Percentiles rank a stretch among this genome's conserved stretches.
These are phyloP conservation scores for Microdochium bolleyi DNA, from an alignment of 2,329 filamentous ascomycete genomes.

Conservation along the genomic window DNA sequence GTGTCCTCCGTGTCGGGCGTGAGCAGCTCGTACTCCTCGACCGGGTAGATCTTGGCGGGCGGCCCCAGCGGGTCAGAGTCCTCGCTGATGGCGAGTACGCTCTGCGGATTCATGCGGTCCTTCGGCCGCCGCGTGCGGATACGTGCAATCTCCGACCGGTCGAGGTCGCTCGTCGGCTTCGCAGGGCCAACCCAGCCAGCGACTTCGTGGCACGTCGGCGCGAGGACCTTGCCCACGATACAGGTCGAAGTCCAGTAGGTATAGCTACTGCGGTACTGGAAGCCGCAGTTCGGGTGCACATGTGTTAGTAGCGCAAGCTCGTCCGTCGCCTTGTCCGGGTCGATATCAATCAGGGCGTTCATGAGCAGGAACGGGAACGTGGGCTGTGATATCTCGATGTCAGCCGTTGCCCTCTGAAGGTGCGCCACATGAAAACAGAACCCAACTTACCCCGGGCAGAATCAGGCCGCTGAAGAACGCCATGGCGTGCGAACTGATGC, in stretches of 20 bases:
- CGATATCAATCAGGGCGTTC: constrained; percentile 70
- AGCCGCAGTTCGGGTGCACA: constrained; percentile 60
- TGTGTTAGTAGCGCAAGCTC: constrained; percentile 61
- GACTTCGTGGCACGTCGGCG: constrained; percentile 61
- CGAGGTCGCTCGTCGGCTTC: constrained; percentile 58
- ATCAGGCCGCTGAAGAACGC: constrained; percentile 71
- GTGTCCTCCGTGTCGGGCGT: constrained; percentile 53
- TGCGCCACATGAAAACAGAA: not conserved
- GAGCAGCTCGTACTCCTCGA: constrained; percentile 59
- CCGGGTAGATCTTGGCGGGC: constrained; percentile 51
- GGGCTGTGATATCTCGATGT: constrained; percentile 22
- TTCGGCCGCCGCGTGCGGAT: constrained; percentile 53
- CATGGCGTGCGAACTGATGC: constrained; percentile 62
- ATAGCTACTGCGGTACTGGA: constrained; percentile 66
- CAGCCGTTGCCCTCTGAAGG: not conserved
- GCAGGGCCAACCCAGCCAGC: constrained; percentile 71
- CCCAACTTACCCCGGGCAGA: constrained; percentile 54
- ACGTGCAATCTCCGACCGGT: constrained; percentile 60
- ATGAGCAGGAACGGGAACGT: constrained; percentile 69
- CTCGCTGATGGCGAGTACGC: constrained; percentile 58
- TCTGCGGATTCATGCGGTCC: constrained; percentile 46
- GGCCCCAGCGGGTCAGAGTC: constrained; percentile 64
- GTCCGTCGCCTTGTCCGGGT: constrained; percentile 58
- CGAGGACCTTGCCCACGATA: constrained; percentile 69
- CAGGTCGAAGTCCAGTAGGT: constrained; percentile 70